These are phyloP conservation scores for Theobroma grandiflorum DNA, from an alignment of 441 rosid species.

Conservation along the genomic window DNA sequence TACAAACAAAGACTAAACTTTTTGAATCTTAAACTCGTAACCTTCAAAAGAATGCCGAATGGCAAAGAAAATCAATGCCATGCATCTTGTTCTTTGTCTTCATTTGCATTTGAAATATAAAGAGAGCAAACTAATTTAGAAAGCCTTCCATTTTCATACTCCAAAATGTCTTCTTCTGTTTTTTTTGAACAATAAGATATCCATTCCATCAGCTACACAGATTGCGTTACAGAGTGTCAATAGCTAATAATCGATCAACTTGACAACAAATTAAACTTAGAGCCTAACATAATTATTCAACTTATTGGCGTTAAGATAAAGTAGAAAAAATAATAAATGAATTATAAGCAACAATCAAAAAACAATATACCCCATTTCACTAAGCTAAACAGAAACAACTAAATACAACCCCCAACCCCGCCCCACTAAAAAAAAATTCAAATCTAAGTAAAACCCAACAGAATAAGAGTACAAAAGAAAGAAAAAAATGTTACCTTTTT, in stretches of 20 bases:
- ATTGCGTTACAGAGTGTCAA: no score
- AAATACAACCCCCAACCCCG: not conserved
- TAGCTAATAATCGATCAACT: not conserved
- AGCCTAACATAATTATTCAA: not conserved
- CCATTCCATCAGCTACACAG: not conserved
- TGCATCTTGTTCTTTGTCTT: not conserved
- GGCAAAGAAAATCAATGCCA: not conserved
- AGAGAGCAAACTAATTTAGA: not conserved
- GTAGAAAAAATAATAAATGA: not conserved
- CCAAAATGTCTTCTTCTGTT: not conserved
- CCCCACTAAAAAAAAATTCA: not conserved
- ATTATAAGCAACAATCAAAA: not conserved
- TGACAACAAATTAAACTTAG: not conserved
- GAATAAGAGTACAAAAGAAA: not conserved
- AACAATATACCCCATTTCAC: not conserved
- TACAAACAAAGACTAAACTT: not conserved
- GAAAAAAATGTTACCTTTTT: conserved; percentile 50
- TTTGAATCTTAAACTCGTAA: not conserved
- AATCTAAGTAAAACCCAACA: not conserved
- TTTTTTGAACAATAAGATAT: not conserved
- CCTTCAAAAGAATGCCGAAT: not conserved
- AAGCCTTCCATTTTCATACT: not conserved
- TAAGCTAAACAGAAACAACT: not conserved
- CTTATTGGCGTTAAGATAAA: not conserved
- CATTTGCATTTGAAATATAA: not conserved